Evolutionary conservation across 371 early-diverging fungal genomes (phyloP), one percentile per base, ranked within the genome.

Genomic region (Vairimorpha ceranae): DNA sequence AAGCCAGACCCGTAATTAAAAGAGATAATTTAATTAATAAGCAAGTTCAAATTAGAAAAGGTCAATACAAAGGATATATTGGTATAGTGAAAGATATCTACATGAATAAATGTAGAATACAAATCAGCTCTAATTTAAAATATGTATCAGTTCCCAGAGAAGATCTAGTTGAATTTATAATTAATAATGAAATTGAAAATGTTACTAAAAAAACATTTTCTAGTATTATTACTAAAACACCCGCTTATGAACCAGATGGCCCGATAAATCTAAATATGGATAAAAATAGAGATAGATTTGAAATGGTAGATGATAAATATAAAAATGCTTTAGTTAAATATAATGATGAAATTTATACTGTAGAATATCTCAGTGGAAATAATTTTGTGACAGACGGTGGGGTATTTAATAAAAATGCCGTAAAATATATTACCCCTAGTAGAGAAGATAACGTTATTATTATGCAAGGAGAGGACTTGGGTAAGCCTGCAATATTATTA

Each of bases 21-120:
- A 76, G 72, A 72, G 92, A 95, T 80, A 90, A 89, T 27, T 77
- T 94, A 35, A 82, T 93, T 10, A 87, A 88, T 52, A 89, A 91
- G 78, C 91, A 91, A 0, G 95, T 95, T 0, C 87, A 87, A 38
- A 90, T 94, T 59, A 87, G 86, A 2, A 86, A 88, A 48, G 99
- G 97, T 6, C 90, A 91, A 15, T 93, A 90, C 85, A 98, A 98
- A 82, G 97, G 97, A 12, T 94, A 92, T 80, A 82, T 90, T 30
- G 99, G 96, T 58, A 90, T 93, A 61, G 92, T 95, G 35, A 94
- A 93, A 78, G 94, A 93, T 61, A 86, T 89, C 0, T 87, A 87
- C 0, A 88, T 86, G 69, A 83, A 83, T 7, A 86, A 86, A 69
- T 93, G 89, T 0, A 87, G 94, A 43, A 90, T 98, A 1, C 94